phyloP scores from a whole-genome alignment of 257 asterid species.

The Henckelia pumila region DNA sequence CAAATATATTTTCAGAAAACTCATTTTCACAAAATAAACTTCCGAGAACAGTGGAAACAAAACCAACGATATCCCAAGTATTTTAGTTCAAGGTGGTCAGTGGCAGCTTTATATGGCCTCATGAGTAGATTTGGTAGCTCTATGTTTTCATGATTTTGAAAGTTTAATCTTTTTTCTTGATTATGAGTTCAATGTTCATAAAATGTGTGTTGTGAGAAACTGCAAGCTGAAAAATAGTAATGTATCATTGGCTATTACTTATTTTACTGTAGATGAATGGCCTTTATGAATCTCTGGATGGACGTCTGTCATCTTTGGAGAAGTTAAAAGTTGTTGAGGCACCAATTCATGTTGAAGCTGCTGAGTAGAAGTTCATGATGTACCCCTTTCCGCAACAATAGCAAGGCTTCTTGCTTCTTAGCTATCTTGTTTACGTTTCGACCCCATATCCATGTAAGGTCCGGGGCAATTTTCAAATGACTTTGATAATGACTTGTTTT shows the following conservation, averaged over 20 bases:
- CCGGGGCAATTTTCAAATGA: background rate
- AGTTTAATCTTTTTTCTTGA: background rate
- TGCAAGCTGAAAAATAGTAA: conserved; percentile 1
- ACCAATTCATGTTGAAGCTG: conserved; percentile 30
- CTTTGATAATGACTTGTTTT: background rate
- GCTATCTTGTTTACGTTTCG: background rate
- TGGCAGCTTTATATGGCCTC: background rate
- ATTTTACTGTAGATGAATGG: conserved; percentile 41
- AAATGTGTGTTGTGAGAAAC: background rate
- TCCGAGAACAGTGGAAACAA: background rate
- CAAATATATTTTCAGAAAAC: background rate
- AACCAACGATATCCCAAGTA: background rate
- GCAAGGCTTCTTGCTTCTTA: background rate
- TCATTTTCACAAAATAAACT: background rate
- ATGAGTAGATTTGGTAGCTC: background rate
- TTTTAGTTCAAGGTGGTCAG: background rate
- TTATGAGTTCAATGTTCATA: background rate
- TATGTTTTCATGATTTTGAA: background rate
- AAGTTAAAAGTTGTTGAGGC: conserved; percentile 34
- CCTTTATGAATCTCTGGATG: conserved; percentile 48
- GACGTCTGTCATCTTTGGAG: conserved; percentile 44
- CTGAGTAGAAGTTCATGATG: conserved; percentile 26
- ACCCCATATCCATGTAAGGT: background rate
- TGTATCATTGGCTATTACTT: conserved; percentile 6
- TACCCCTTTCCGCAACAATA: background rate